Percentiles rank a stretch among this genome's conserved stretches.
phyloP scores from a whole-genome alignment of 2,329 filamentous ascomycete species.

The Metarhizium guizhouense region DNA sequence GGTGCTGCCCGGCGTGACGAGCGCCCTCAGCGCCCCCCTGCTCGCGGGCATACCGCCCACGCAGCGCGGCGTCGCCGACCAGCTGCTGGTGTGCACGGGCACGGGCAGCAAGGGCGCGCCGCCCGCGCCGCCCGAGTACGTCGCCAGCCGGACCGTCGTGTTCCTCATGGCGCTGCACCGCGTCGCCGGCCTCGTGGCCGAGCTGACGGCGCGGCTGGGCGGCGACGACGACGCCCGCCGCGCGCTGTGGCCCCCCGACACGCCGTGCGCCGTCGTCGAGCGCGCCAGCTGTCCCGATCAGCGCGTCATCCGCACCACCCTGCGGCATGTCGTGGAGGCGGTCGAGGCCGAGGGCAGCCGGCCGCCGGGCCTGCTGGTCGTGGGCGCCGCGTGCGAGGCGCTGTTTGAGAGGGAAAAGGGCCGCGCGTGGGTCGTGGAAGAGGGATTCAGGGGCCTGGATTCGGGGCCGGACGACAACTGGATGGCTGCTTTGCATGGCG shows the following conservation, averaged over 20 bases:
- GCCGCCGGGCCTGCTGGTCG: constrained; percentile 80
- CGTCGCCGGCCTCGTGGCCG: constrained; percentile 62
- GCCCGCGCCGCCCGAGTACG: constrained; percentile 72
- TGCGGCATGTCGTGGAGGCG: constrained; percentile 69
- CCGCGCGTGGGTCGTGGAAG: constrained; percentile 74
- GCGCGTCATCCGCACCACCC: constrained; percentile 78
- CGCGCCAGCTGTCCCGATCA: constrained; percentile 91
- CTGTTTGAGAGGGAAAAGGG: constrained; percentile 49
- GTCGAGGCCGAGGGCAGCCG: constrained; percentile 84
- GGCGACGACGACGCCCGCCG: constrained; percentile 14
- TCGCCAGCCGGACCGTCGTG: constrained; percentile 71
- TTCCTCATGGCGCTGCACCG: constrained; percentile 94
- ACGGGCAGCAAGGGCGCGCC: constrained; percentile 84
- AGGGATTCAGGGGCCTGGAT: constrained; percentile 72
- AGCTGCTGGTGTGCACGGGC: constrained; percentile 92
- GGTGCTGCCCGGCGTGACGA: constrained; percentile 86
- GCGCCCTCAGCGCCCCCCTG: constrained; percentile 74
- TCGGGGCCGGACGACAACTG: constrained; percentile 41
- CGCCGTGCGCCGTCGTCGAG: constrained; percentile 88
- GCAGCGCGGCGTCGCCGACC: constrained; percentile 82
- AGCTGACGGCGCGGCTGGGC: constrained; percentile 41
- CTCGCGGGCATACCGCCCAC: constrained; percentile 85
- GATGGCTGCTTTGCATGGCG: neutral
- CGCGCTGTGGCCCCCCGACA: constrained; percentile 60
- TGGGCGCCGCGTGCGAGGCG: constrained; percentile 76